Evolutionary conservation across 2,329 filamentous ascomycete species (phyloP).

Genomic region (Alternaria tenuissima): DNA sequence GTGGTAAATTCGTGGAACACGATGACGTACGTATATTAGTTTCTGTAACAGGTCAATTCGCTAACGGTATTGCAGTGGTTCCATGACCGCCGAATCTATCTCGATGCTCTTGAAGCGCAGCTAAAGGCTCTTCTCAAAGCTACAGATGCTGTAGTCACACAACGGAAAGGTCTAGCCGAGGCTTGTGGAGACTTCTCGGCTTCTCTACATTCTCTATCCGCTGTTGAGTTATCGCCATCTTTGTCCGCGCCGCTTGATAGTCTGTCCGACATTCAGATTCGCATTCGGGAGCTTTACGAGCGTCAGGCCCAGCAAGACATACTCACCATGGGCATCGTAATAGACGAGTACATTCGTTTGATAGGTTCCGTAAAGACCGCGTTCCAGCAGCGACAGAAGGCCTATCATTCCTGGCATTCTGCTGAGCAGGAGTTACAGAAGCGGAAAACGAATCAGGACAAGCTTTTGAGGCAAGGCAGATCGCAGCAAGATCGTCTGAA

Average conservation of each 20-base stretch:
- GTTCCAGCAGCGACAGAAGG: conserved; percentile 91
- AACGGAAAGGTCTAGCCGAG: conserved; percentile 92
- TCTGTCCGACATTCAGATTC: conserved; percentile 90
- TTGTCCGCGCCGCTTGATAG: conserved; percentile 90
- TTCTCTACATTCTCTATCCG: conserved; percentile 89
- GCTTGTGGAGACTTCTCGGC: conserved; percentile 92
- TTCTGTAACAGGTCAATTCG: background rate
- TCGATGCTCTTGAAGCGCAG: conserved; percentile 92
- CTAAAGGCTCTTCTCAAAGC: conserved; percentile 90
- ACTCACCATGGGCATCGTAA: conserved; percentile 93
- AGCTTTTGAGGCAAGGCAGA: conserved; percentile 91
- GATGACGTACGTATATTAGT: conserved; percentile 74
- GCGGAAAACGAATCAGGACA: conserved; percentile 87
- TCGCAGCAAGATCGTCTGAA: conserved; percentile 95
- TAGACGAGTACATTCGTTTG: conserved; percentile 96
- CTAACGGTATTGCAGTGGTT: conserved; percentile 74
- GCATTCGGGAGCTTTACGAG: conserved; percentile 93
- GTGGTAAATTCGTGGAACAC: conserved; percentile 91
- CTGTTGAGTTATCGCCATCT: conserved; percentile 88
- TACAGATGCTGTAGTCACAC: conserved; percentile 89
- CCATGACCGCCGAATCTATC: conserved; percentile 92
- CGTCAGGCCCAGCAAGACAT: conserved; percentile 97
- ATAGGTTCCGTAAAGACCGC: conserved; percentile 95
- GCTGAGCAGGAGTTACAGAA: conserved; percentile 92
- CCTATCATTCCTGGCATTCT: conserved; percentile 91